These are phyloP conservation scores for Phytophthora meadii DNA, from an alignment of 352 stramenopile genomes.

Conservation along the genomic window DNA sequence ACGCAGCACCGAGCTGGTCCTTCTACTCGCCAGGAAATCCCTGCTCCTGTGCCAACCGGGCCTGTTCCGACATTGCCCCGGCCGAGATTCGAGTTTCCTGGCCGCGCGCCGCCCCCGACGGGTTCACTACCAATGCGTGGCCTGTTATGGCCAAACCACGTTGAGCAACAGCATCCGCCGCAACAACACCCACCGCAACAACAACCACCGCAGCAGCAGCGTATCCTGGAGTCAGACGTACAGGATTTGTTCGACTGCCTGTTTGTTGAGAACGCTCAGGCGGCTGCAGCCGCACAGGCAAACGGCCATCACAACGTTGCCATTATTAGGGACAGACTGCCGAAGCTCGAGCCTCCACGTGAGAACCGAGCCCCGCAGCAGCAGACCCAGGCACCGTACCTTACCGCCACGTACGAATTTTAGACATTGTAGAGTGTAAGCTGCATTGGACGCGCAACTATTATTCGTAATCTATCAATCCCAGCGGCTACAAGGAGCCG, in stretches of 20 bases:
- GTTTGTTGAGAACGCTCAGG: constrained; percentile 45
- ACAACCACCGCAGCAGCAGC: constrained; percentile 30
- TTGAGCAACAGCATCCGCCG: constrained; percentile 22
- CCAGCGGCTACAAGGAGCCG: constrained; percentile 1
- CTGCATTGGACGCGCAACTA: constrained; percentile 20
- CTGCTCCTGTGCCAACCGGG: neutral
- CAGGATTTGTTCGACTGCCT: constrained; percentile 56
- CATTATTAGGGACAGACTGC: constrained; percentile 39
- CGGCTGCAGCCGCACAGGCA: constrained; percentile 27
- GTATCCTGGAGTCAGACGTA: constrained; percentile 49
- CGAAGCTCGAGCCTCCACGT: constrained; percentile 32
- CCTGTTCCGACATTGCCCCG: constrained; percentile 27
- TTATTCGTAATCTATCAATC: constrained; percentile 50
- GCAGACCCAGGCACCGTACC: constrained; percentile 34
- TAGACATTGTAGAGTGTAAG: constrained; percentile 36
- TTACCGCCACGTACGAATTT: constrained; percentile 48
- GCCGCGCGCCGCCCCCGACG: constrained; percentile 21
- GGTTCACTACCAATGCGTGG: constrained; percentile 44
- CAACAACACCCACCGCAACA: constrained; percentile 10
- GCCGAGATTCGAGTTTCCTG: constrained; percentile 40
- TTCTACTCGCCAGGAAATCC: constrained; percentile 12
- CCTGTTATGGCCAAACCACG: constrained; percentile 36
- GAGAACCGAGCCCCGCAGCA: constrained; percentile 24
- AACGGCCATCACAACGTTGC: constrained; percentile 39
- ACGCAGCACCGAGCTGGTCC: constrained; percentile 53